These are phyloP conservation scores for Pseudocercospora pini-densiflorae DNA, from an alignment of 2,329 filamentous ascomycete species.

Conservation along the genomic window DNA sequence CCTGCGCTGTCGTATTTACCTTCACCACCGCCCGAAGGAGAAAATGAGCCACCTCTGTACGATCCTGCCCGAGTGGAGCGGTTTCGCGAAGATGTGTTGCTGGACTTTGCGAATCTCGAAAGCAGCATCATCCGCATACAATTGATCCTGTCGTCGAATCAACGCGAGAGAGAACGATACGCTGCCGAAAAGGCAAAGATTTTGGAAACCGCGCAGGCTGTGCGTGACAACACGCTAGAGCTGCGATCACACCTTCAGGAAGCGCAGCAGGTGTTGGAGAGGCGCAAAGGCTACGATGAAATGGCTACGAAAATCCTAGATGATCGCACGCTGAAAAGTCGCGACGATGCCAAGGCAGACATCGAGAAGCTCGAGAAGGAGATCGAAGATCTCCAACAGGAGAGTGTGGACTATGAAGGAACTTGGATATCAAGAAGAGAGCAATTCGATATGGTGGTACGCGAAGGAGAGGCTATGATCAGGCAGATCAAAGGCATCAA, in stretches of 20 bases:
- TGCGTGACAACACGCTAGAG: constrained; percentile 73
- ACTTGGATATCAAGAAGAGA: constrained; percentile 85
- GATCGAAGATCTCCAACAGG: constrained; percentile 82
- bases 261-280: constrained; percentile 73
- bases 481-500: constrained; percentile 92
- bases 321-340: constrained; percentile 76
- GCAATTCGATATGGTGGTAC: constrained; percentile 86
- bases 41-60: constrained; percentile 53
- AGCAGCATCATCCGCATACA: constrained; percentile 86
- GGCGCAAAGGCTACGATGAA: constrained; percentile 85
- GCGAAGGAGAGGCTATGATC: constrained; percentile 85
- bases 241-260: constrained; percentile 77
- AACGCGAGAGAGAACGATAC: constrained; percentile 81
- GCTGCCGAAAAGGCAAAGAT: constrained; percentile 79
- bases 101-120: constrained; percentile 89
- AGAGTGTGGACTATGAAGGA: constrained; percentile 78
- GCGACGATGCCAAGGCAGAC: constrained; percentile 80
- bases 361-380: constrained; percentile 84
- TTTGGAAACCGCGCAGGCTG: constrained; percentile 74
- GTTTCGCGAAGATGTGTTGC: constrained; percentile 79
- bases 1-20: constrained; percentile 57
- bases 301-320: constrained; percentile 84
- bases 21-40: constrained; percentile 66
- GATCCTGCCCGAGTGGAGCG: constrained; percentile 54
- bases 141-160: constrained; percentile 82